Conservation (phyloP, 2,329 filamentous ascomycete genomes). For the Cladosporium sp. region DNA sequence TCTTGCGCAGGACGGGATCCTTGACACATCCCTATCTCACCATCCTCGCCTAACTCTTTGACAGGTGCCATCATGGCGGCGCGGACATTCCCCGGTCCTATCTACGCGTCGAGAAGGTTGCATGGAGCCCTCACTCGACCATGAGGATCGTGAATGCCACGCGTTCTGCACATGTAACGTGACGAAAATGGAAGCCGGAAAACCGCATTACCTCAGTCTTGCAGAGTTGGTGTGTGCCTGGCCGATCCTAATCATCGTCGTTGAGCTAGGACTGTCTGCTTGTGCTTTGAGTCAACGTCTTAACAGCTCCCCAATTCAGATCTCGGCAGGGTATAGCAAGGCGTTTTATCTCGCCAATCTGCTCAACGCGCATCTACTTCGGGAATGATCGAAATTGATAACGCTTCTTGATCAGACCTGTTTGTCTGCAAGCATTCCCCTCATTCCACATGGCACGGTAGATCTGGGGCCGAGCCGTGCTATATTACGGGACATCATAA, state of each 20-base stretch:
- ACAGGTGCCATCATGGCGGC: not conserved
- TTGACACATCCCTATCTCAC: not conserved
- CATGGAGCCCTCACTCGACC: not conserved
- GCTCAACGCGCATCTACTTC: not conserved
- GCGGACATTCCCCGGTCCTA: not conserved
- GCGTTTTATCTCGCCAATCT: slow-evolving; percentile 5
- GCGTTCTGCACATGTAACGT: not conserved
- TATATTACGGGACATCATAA: not conserved
- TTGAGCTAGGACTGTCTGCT: not conserved
- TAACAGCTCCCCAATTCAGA: not conserved
- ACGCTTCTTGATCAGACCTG: not conserved
- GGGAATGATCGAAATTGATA: not conserved
- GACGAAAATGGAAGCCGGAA: too few species aligned
- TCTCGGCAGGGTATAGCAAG: not conserved
- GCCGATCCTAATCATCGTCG: not conserved
- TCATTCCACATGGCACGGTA: not conserved
- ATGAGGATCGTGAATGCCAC: not conserved
- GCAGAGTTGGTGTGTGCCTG: not conserved
- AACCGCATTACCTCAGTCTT: too few species aligned
- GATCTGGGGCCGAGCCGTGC: not conserved
- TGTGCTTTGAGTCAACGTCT: not conserved
- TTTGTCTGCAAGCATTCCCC: not conserved
- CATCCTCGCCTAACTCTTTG: not conserved
- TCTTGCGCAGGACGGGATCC: not conserved
- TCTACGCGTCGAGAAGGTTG: not conserved